Base-by-base conservation (phyloP, 1,284 basidiomycete genomes). In the Rhodotorula sp. region DNA sequence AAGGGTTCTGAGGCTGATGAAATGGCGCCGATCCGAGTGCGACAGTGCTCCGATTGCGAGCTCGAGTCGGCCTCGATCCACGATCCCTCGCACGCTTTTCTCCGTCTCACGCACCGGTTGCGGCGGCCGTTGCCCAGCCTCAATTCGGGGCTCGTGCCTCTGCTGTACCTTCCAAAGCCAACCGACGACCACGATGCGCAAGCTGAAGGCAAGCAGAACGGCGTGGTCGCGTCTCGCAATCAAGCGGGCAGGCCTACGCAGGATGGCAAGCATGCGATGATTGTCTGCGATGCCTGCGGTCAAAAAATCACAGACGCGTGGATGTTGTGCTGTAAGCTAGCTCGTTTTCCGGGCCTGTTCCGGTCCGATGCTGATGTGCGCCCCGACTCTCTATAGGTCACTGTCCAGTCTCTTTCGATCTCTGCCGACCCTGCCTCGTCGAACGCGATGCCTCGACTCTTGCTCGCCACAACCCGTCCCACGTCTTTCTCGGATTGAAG, bases 401-500 rank as follows among this genome's bases (percentile, higher is more conserved):
- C 56, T 71, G 70, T 56, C 62, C 63, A 2, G 22, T 17, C 4
- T 58, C 55, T 4, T 71, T 62, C 57, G 70, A 71, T 57, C 56
- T 68, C 12, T 71, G 70, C 46, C 12, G 24, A 0, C 44, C 26
- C 4, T 71, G 70, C 60, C 58, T 71, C 48, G 58, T 49, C 29
- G 45, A 51, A 12, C 26, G 49, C 49, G 51, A 44, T 14, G 42
- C 64, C 4, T 15, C 44, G 18, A n/a, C 51, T 4, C 33, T 55
- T 17, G 61, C 53, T 15, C 53, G 37, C 3, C 70, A 71, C 60
- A 62, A 62, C 15, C 63, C 66, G 0, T 42, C 46, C 1, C 70
- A 71, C 62, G 63, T 71, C n/a, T 71, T 71, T 22, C 49, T 61
- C 26, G 61, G 62, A 26, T 58, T 71, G 24, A 68, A 61, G 26